Conservation (phyloP, 495 filamentous ascomycete genomes). For the Chaetomidium leptoderma region DNA sequence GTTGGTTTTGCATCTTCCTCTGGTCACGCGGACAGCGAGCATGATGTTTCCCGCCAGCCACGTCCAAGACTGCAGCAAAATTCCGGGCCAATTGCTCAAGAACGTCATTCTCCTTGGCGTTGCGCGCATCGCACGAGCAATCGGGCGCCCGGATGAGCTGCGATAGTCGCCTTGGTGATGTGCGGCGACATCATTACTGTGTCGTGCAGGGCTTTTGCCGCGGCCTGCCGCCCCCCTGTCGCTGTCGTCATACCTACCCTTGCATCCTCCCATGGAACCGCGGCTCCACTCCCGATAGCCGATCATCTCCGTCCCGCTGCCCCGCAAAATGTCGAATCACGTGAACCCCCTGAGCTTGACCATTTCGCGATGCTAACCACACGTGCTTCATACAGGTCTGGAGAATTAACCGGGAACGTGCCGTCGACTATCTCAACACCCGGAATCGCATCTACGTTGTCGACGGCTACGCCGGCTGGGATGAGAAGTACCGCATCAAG, state of each 20-base stretch:
- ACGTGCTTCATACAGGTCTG: conserved; percentile 63
- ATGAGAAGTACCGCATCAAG: conserved; percentile 94
- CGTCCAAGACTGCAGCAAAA: background rate
- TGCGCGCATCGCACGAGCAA: conserved; percentile 1
- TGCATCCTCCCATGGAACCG: conserved; percentile 20
- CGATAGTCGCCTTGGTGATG: conserved; percentile 9
- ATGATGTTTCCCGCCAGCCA: conserved; percentile 1
- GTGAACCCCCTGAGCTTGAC: conserved; percentile 20
- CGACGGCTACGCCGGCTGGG: conserved; percentile 97
- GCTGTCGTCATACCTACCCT: conserved; percentile 28
- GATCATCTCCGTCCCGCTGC: conserved; percentile 12
- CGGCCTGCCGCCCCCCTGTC: conserved; percentile 18
- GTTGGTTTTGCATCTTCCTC: background rate
- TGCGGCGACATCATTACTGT: conserved; percentile 23
- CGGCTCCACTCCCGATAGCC: conserved; percentile 38
- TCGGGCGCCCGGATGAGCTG: conserved; percentile 13
- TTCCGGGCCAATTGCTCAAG: conserved; percentile 10
- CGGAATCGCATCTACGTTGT: conserved; percentile 97
- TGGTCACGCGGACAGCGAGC: conserved; percentile 20
- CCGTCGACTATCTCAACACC: conserved; percentile 98
- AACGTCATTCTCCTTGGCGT: conserved; percentile 25
- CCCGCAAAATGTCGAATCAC: conserved; percentile 19
- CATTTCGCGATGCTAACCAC: conserved; percentile 23
- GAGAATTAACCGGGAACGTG: conserved; percentile 98
- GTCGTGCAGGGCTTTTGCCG: conserved; percentile 7